Conservation (phyloP, 2,329 filamentous ascomycete genomes). For the Botryotinia convoluta region DNA sequence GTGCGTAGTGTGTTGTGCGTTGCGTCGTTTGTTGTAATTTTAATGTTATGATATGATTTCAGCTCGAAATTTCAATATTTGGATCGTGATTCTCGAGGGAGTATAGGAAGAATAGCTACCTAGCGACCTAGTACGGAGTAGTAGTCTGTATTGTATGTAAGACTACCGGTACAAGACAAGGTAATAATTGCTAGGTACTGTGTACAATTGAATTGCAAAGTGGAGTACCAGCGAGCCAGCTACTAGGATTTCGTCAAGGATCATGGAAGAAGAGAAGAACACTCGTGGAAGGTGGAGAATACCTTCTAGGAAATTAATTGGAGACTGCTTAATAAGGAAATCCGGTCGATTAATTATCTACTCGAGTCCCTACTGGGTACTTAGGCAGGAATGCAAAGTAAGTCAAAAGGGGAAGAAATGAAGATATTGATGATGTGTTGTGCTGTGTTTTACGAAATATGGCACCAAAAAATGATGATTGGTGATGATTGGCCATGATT, state of each 20-base stretch:
- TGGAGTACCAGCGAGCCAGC: background rate
- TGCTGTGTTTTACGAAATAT: background rate
- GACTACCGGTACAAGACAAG: background rate
- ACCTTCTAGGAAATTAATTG: background rate
- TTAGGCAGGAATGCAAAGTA: background rate
- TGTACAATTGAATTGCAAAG: background rate
- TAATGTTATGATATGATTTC: background rate
- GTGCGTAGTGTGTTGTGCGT: background rate
- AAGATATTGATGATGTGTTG: slow-evolving; percentile 2
- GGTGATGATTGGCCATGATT: background rate
- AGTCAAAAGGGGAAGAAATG: background rate
- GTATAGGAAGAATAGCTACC: background rate
- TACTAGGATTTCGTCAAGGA: background rate
- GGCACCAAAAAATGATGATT: background rate
- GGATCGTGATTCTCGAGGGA: background rate
- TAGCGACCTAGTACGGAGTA: background rate
- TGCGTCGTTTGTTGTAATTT: background rate
- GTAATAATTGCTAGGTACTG: background rate
- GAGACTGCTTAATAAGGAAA: background rate
- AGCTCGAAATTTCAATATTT: background rate
- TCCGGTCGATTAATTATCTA: background rate
- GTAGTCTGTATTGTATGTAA: background rate
- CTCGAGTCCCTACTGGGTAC: background rate
- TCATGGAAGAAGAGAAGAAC: background rate
- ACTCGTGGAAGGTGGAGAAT: slow-evolving; percentile 2